Evolutionary conservation across 192 early-diverging fungal species (phyloP), one percentile per base, ranked within the genome.

Genomic region (Coemansia sp.): DNA sequence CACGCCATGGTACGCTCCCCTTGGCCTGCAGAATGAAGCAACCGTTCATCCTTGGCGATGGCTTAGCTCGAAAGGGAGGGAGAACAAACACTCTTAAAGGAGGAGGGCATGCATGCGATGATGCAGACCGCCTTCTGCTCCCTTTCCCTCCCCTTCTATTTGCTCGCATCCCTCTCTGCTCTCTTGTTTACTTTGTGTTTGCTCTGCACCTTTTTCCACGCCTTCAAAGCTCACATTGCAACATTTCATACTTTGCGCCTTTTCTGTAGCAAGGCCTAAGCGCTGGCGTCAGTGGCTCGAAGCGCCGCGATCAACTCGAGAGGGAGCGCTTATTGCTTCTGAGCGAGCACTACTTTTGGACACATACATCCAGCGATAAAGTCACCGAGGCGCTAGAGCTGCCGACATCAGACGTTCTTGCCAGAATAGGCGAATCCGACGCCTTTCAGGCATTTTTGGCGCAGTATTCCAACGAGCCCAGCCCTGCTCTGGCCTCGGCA

Each of bases 291-390:
- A 32, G 27, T 20, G 27, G 40, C 10, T 59, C n/a, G 19, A 22
- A 35, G 35, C 22, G 59, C 58, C 65, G 59, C 29, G 22, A 36
- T 14, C 74, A 67, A 20, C 59, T 77, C 32, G 69, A 67, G 47
- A 56, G 51, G 32, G 62, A 58, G 58, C 74, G 60, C 42, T 41
- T 37, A 20, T 12, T 38, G 49, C 45, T 77, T 12, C 36, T 77
- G 56, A 64, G 47, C 14, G 74, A 77, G 40, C 63, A 71, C 41
- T 71, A 71, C 41, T 71, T 71, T 59, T 77, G 74, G 74, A 56
- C 68, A 8, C 49, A 62, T 36, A 60, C 53, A 6, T 49, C 54
- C 12, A 47, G 67, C 25, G n/a, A 36, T 37, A 70, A 71, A 53
- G 62, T 71, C 20, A 61, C 54, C 15, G 19, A 45, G 15, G 56